Evolutionary conservation across 2,329 filamentous ascomycete genomes (phyloP), one percentile per base, ranked within the genome.

Genomic region (Chalara sp.): DNA sequence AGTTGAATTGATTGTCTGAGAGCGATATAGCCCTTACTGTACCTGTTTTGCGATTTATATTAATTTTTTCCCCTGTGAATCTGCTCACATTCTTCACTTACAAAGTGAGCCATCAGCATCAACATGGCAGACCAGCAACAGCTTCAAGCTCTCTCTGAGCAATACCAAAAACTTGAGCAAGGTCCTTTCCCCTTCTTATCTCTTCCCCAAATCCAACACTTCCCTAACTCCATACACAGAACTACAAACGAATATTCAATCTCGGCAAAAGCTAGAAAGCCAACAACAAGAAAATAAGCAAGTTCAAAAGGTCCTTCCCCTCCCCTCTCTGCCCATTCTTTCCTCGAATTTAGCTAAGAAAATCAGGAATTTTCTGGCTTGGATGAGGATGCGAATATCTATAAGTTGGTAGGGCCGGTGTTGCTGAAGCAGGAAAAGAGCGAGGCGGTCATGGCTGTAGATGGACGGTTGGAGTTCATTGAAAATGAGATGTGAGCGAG

Each of bases 351-450:
- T 10, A 30, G 48, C 58, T 58, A 58, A 62, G 49, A 55, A 6
- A 31, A 12, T 12, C 57, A 93, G 84, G 92, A 97, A 69, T 97
- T 97, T 68, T 76, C 81, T 40, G 77, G 79, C 49, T 76, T 97
- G 53, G 80, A 84, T 61, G 85, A 91, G 37, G 86, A 86, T 60
- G 87, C 95, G 63, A 89, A 83, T 57, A 95, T 99, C 68, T 99
- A 95, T 80, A 99, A 97, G 72, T 81, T 96, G 41, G 83, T 96
- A 44, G 93, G 93, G 0, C 93, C 93, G 0, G 88, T 97, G 6
- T 73, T 99, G 37, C 70, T 99, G 63, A 96, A 97, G 76, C 93
- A 99, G 70, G 93, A 97, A 52, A 91, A 88, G 68, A 73, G 81
- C 1, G 93, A 99, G 67, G 93, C 93, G 0, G 83, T 90, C 58